Conservation (phyloP, 768 basidiomycete species). For the Mycena rosella region DNA sequence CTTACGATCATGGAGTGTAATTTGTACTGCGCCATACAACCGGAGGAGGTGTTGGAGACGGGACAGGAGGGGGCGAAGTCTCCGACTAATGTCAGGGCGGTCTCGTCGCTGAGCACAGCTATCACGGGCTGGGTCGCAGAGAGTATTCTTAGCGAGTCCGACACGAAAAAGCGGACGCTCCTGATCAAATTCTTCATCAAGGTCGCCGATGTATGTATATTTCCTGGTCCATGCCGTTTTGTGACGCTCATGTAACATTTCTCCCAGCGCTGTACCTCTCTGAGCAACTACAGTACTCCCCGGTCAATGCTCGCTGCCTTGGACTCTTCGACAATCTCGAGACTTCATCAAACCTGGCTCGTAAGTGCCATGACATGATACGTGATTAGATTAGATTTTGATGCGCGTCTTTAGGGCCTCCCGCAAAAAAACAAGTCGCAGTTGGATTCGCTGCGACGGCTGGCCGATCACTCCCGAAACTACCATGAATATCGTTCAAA, state of each 20-base stretch:
- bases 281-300: slow-evolving; percentile 94
- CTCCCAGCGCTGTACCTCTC: slow-evolving; percentile 79
- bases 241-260: slow-evolving; percentile 13
- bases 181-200: slow-evolving; percentile 95
- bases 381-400: background rate
- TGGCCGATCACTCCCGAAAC: slow-evolving; percentile 93
- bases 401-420: slow-evolving; percentile 68
- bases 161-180: slow-evolving; percentile 83
- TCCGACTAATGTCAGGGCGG: slow-evolving; percentile 81
- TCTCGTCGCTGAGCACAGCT: slow-evolving; percentile 89
- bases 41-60: slow-evolving; percentile 90
- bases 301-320: slow-evolving; percentile 94
- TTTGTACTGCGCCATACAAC: slow-evolving; percentile 86
- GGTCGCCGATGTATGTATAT: slow-evolving; percentile 81
- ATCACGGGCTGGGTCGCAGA: slow-evolving; percentile 98
- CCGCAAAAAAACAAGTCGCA: slow-evolving; percentile 87
- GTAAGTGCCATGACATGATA: slow-evolving; percentile 59
- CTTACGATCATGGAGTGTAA: slow-evolving; percentile 94
- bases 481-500: slow-evolving; percentile 91
- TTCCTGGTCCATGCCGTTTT: slow-evolving; percentile 18
- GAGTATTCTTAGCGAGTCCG: slow-evolving; percentile 90
- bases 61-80: slow-evolving; percentile 77
- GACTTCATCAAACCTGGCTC: slow-evolving; percentile 93
- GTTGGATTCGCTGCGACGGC: slow-evolving; percentile 82
- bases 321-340: slow-evolving; percentile 94